Evolutionary conservation across 2,329 filamentous ascomycete genomes (phyloP), one percentile per base, ranked within the genome.

Genomic region (Delphinella strobiligena): DNA sequence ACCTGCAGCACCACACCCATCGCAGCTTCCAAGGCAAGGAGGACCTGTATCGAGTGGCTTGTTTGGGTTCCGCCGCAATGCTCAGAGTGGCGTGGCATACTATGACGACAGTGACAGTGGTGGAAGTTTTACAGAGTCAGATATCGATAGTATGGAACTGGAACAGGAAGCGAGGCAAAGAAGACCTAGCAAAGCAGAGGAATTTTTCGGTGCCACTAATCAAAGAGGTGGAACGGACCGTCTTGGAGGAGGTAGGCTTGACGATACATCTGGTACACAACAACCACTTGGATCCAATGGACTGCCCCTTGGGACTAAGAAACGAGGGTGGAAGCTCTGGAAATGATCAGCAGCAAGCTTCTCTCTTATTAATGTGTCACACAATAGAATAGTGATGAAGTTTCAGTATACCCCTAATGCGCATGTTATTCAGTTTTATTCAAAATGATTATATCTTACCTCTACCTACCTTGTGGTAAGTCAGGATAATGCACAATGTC

Each of bases 291-390:
- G 12, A 33, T 11, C 18, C 11, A 22, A 19, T 11, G 33, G 33
- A 35, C 14, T 18, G 14, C n/a, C 31, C 9, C 14, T 10, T 14
- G 9, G 16, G 33, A 17, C 58, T 44, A 64, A 59, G 37, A 64
- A 63, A 47, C 53, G 45, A 44, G 56, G 52, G 48, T 61, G 54
- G 58, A 58, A 56, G 55, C 56, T 60, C 48, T 56, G 57, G 59
- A 37, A 36, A 47, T 36, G 17, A 32, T 19, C n/a, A 34, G 4
- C 29, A 29, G n/a, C n/a, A n/a, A n/a, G n/a, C n/a, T n/a, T n/a
- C n/a, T n/a, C n/a, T n/a, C n/a, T n/a, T 7, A 27, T 27, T 12
- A 27, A 27, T 7, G 22, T 27, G 12, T 12, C 12, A 7, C 12
- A 12, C 7, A 27, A 7, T 27, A 7, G 12, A 7, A 27, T 12